Conservation (phyloP, 2,329 filamentous ascomycete species). For the Fusarium sp. region DNA sequence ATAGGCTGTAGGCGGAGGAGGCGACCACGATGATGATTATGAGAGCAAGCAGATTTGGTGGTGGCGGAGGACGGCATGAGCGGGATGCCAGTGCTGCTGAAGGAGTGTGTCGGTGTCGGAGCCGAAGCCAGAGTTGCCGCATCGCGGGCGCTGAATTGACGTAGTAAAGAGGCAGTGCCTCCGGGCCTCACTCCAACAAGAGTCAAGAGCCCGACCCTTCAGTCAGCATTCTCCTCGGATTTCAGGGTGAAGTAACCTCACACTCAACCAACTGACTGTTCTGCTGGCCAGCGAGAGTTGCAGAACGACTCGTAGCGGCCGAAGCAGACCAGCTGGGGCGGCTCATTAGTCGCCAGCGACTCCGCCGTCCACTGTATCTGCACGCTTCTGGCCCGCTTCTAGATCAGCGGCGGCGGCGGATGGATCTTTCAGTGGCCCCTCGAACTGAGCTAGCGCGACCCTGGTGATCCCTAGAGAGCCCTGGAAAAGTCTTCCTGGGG, state of each 20-base stretch:
- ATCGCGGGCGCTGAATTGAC: slow-evolving; percentile 8
- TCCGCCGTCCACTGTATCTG: slow-evolving; percentile 34
- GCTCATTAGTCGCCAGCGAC: slow-evolving; percentile 41
- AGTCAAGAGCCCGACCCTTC: slow-evolving; percentile 15
- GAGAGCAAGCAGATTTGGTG: background rate
- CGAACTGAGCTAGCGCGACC: slow-evolving; percentile 25
- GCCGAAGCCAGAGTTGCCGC: slow-evolving; percentile 10
- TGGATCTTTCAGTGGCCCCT: slow-evolving; percentile 35
- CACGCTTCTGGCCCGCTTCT: slow-evolving; percentile 46
- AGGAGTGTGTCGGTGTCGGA: slow-evolving; percentile 3
- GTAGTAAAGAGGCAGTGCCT: background rate
- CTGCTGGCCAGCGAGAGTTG: slow-evolving; percentile 30
- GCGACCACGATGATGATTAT: background rate
- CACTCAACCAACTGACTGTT: slow-evolving; percentile 9
- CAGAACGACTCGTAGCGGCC: slow-evolving; percentile 41
- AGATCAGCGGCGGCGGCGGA: slow-evolving; percentile 44
- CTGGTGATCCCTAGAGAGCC: slow-evolving; percentile 30
- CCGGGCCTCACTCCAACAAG: slow-evolving; percentile 18
- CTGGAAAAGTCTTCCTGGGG: slow-evolving; percentile 17
- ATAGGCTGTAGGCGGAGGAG: background rate
- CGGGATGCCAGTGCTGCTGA: slow-evolving; percentile 6
- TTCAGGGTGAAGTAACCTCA: slow-evolving; percentile 26
- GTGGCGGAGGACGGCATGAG: slow-evolving; percentile 9
- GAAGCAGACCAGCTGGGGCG: slow-evolving; percentile 37
- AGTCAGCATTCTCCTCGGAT: slow-evolving; percentile 1